These are phyloP conservation scores for Aspergillus fijiensis DNA, from an alignment of 2,329 filamentous ascomycete species.

Conservation along the genomic window DNA sequence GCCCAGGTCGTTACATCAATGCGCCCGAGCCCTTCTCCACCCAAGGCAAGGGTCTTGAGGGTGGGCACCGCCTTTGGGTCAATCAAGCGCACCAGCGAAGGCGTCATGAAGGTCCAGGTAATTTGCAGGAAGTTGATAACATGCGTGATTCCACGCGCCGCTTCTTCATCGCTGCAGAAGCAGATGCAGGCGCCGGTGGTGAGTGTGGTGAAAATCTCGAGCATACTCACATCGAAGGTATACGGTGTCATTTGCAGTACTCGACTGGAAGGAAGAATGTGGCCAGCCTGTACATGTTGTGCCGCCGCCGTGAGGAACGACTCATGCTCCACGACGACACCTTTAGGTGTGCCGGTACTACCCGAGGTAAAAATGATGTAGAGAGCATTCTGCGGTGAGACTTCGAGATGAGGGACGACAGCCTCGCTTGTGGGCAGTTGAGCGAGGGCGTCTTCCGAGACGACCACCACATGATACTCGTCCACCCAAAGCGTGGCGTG, in stretches of 20 bases:
- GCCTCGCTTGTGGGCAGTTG: too few species aligned
- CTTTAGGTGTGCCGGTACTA: slow-evolving; percentile 35
- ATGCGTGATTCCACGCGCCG: slow-evolving; percentile 10
- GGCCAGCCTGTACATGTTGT: neutral
- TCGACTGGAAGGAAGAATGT: slow-evolving; percentile 33
- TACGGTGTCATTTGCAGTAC: slow-evolving; percentile 55
- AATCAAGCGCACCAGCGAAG: neutral
- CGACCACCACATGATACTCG: too few species aligned
- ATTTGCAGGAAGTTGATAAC: slow-evolving; percentile 47
- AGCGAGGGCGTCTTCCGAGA: too few species aligned
- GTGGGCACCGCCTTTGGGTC: neutral
- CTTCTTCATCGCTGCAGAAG: slow-evolving; percentile 47
- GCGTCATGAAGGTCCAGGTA: slow-evolving; percentile 25
- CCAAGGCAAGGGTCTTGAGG: too few species aligned
- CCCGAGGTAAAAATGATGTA: slow-evolving; percentile 33
- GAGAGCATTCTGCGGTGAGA: too few species aligned
- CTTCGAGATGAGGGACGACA: too few species aligned
- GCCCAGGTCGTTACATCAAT: neutral
- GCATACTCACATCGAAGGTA: slow-evolving; percentile 49
- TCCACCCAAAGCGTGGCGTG: too few species aligned
- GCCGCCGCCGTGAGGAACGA: neutral
- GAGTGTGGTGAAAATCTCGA: slow-evolving; percentile 52
- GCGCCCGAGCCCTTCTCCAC: too few species aligned
- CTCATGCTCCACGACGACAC: slow-evolving; percentile 29
- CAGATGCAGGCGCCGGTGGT: slow-evolving; percentile 55